Evolutionary conservation across 2,329 filamentous ascomycete genomes (phyloP), one percentile per base, ranked within the genome.

Genomic region (Trichoderma hamatum): DNA sequence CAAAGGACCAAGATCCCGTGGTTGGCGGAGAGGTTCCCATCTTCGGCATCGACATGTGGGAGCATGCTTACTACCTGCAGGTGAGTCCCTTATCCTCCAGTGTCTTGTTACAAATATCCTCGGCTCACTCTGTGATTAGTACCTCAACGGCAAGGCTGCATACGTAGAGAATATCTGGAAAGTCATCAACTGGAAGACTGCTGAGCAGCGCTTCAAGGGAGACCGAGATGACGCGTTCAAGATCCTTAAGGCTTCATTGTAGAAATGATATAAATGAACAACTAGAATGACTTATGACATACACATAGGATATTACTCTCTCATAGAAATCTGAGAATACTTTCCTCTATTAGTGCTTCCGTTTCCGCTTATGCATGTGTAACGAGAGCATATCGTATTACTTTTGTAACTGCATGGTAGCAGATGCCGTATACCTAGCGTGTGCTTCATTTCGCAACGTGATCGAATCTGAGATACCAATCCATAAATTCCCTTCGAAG

Each of bases 31-130:
- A 89, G 72, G 85, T 88, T n/a, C 90, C 90, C 10, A 81, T 97
- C 24, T 84, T 94, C 52, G 93, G 92, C 0, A 84, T 97, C 2
- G 93, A 97, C 78, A 95, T 96, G 88, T 96, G 93, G 93, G 93
- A 97, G 82, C 93, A 97, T 82, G 93, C 93, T 0, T 97, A 96
- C 78, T 97, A 97, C 77, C 81, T 96, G 21, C 92, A 93, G 84
- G 88, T 90, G 71, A 60, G 49, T 21, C 9, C 4, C 28, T 43
- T 43, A 16, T 43, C 7, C 19, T 13, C 26, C 3, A 3, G 10
- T 36, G 21, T 21, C 21, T 2, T 3, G 7, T 13, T 49, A 32
- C 19, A 13, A 32, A 2, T 11, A 51, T 6, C 36, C 46, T 32
- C 21, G 5, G 26, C 67, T 68, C 14, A 70, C 56, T 24, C 24